Evolutionary conservation across 306 rosid genomes (phyloP).

Genomic region (Dalbergia cultrata): DNA sequence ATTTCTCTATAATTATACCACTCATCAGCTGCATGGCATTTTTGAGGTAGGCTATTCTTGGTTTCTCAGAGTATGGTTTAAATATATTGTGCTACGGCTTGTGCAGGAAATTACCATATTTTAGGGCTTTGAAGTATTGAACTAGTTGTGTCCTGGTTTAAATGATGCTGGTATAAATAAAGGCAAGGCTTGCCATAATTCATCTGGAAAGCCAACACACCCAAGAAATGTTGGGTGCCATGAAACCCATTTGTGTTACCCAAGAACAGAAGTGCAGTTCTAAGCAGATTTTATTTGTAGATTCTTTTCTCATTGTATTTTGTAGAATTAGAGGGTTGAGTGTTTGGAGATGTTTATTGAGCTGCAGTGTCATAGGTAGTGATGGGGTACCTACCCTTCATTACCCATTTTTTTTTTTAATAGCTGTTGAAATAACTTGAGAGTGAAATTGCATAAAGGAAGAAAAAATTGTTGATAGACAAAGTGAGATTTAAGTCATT

Average conservation of each 20-base stretch:
- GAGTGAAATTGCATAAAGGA: not conserved
- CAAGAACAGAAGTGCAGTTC: constrained; percentile 2
- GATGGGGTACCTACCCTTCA: not conserved
- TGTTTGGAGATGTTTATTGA: not conserved
- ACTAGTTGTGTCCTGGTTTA: constrained; percentile 7
- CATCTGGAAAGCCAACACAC: constrained; percentile 12
- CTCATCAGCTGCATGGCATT: constrained; percentile 96
- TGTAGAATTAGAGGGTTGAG: constrained; percentile 24
- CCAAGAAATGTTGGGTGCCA: constrained; percentile 2
- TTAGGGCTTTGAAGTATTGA: constrained; percentile 16
- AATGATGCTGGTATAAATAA: constrained; percentile 6
- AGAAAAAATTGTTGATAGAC: not conserved
- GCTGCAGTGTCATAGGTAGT: too few species aligned
- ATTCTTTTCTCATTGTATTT: not conserved
- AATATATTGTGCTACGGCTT: constrained; percentile 14
- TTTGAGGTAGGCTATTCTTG: constrained; percentile 75
- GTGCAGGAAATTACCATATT: constrained; percentile 29
- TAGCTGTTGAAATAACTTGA: not conserved
- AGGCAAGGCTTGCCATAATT: not conserved
- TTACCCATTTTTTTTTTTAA: not conserved
- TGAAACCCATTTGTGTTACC: constrained; percentile 22
- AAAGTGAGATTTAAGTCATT: constrained; percentile 27
- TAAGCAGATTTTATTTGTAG: constrained; percentile 3
- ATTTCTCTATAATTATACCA: constrained; percentile 93
- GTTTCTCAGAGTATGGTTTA: constrained; percentile 5